phyloP scores from a whole-genome alignment of 139 green algal genomes.

The Pleodorina starrii region DNA sequence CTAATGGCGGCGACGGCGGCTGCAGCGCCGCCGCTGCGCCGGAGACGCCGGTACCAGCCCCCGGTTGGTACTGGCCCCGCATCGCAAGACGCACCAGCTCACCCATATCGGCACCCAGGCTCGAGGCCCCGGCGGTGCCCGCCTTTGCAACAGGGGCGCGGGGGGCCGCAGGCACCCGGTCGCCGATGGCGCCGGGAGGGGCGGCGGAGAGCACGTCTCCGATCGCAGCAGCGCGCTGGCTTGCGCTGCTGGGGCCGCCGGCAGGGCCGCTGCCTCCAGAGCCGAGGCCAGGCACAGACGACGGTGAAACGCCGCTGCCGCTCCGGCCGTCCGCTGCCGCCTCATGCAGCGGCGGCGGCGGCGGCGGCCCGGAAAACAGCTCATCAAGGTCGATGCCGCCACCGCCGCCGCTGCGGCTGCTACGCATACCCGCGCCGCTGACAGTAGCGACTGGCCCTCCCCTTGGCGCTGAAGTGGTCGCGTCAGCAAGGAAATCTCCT shows the following conservation, averaged over 20 bases:
- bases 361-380: neutral
- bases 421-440: too few species aligned
- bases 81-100: neutral
- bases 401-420: neutral
- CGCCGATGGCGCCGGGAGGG: neutral
- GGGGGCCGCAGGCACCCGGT: too few species aligned
- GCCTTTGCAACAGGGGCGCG: too few species aligned
- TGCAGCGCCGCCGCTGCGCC: neutral
- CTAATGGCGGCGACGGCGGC: neutral
- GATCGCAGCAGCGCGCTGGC: neutral
- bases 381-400: neutral
- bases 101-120: neutral
- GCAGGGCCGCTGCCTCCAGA: neutral
- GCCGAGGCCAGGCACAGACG: neutral
- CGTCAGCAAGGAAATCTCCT: neutral
- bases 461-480: neutral
- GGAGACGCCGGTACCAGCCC: too few species aligned
- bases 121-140: too few species aligned
- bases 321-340: too few species aligned
- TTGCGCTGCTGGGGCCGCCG: neutral
- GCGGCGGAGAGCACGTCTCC: neutral
- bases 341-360: neutral
- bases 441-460: neutral
- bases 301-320: neutral
- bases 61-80: too few species aligned